phyloP scores from a whole-genome alignment of 78 protist genomes.

The slime mould (Dictyostelium discoideum) region DNA sequence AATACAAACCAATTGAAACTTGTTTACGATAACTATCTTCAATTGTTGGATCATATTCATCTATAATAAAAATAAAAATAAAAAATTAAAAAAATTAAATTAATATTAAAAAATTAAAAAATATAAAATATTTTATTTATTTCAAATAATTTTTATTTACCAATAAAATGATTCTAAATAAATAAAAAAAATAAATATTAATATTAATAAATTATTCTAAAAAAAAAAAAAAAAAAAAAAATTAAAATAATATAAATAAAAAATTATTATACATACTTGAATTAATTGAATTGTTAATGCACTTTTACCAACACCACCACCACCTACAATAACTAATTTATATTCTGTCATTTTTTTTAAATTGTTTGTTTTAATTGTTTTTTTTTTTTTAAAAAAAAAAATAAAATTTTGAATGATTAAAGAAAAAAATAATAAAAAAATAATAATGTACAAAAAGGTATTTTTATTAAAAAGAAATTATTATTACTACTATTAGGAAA shows the following conservation, averaged over 20 bases:
- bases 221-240: not conserved
- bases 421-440: not conserved
- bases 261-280: not conserved
- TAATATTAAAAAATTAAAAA: not conserved
- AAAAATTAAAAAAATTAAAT: not conserved
- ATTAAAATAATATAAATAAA: not conserved
- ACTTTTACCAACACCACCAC: conserved; percentile 86
- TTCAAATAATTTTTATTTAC: not conserved
- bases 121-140: not conserved
- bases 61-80: not conserved
- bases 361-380: too few relatives aligned
- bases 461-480: not conserved
- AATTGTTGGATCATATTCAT: conserved; percentile 68
- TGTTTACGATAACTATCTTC: conserved; percentile 95
- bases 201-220: not conserved
- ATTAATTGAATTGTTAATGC: conserved; percentile 42
- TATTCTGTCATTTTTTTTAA: conserved; percentile 74
- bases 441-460: not conserved
- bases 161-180: conserved; percentile 14
- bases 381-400: too few relatives aligned
- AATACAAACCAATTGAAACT: conserved; percentile 56
- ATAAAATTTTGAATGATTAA: not conserved
- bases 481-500: not conserved
- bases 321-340: conserved; percentile 78
- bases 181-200: not conserved